phyloP scores from a whole-genome alignment of 2,329 filamentous ascomycete species.

The Aspergillus fructus region DNA sequence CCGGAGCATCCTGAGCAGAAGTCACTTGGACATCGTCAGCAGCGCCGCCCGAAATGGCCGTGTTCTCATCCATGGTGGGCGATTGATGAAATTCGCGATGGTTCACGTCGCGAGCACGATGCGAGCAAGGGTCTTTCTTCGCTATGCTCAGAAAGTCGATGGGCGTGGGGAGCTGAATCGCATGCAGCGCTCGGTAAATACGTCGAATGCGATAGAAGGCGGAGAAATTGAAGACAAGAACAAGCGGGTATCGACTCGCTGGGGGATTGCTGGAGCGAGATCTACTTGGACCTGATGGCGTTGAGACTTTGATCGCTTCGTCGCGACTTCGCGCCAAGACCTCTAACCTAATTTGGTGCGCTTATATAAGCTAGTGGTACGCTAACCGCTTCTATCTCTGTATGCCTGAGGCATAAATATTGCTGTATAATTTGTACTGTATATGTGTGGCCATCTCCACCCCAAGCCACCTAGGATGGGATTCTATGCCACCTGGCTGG shows the following conservation, averaged over 20 bases:
- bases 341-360: conserved; percentile 20
- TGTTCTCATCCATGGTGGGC: conserved; percentile 38
- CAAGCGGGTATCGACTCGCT: conserved; percentile 8
- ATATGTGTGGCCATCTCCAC: no score
- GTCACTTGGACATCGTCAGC: conserved; percentile 29
- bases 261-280: conserved; percentile 7
- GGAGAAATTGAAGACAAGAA: not conserved
- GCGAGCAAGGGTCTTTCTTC: conserved; percentile 32
- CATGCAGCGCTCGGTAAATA: conserved; percentile 8
- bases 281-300: conserved; percentile 21
- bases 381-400: no score
- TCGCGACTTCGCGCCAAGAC: conserved; percentile 38
- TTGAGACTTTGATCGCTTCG: conserved; percentile 21
- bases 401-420: no score
- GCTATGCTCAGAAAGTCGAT: conserved; percentile 22
- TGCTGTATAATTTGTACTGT: no score
- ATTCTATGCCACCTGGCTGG: no score
- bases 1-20: conserved; percentile 29
- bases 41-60: conserved; percentile 25
- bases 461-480: no score
- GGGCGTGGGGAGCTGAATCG: conserved; percentile 10
- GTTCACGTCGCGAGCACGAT: conserved; percentile 30
- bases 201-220: conserved; percentile 2
- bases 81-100: conserved; percentile 25
- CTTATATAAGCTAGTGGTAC: conserved; percentile 1